phyloP scores from a whole-genome alignment of 371 early-diverging fungal genomes.

The Basidiobolus meristosporus region DNA sequence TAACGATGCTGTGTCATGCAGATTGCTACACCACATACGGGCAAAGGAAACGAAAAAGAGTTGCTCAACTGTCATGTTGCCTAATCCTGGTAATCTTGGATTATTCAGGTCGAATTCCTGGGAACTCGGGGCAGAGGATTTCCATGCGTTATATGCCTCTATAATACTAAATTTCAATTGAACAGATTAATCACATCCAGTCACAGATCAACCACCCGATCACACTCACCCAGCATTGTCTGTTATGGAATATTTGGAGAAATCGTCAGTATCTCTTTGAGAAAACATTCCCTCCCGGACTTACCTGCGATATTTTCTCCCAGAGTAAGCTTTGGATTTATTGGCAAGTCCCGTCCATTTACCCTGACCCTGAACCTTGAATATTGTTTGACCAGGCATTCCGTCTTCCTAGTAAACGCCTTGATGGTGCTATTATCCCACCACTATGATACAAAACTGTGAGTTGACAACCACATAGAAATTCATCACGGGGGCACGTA shows the following conservation, averaged over 20 bases:
- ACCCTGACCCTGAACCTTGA: constrained; percentile 19
- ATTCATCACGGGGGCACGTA: too few species aligned
- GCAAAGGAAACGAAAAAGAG: constrained; percentile 33
- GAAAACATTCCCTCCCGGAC: neutral
- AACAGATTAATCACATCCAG: too few species aligned
- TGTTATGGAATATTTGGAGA: neutral
- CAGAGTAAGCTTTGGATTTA: constrained; percentile 37
- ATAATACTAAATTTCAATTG: constrained; percentile 9
- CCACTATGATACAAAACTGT: too few species aligned
- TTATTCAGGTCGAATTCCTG: constrained; percentile 13
- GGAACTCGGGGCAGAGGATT: neutral
- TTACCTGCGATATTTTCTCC: constrained; percentile 39
- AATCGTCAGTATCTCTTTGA: too few species aligned
- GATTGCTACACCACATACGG: constrained; percentile 26
- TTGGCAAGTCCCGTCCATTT: constrained; percentile 16
- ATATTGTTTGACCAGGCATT: constrained; percentile 42
- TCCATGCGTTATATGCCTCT: constrained; percentile 18
- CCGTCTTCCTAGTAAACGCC: constrained; percentile 22
- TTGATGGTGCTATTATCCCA: constrained; percentile 27
- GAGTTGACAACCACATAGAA: too few species aligned
- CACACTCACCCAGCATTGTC: constrained; percentile 16
- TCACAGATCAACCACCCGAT: too few species aligned
- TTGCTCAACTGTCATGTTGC: constrained; percentile 24
- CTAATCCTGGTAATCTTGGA: constrained; percentile 27
- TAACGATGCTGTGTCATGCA: too few species aligned